Conservation (phyloP, 2,329 filamentous ascomycete genomes). For the Byssoonygena ceratinophila region DNA sequence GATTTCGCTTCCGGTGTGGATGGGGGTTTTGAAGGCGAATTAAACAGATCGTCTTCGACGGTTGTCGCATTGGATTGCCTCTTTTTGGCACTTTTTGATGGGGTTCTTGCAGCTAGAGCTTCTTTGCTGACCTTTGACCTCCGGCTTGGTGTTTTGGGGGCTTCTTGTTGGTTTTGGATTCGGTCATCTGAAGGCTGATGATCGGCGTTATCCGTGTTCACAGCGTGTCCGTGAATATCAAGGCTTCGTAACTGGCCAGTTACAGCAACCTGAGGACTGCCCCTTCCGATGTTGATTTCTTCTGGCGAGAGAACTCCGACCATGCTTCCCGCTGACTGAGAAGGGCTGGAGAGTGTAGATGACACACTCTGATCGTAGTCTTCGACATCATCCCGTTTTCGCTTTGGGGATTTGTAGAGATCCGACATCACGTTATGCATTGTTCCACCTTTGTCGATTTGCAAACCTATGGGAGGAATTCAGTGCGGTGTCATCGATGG, state of each 20-base stretch:
- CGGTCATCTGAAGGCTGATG: not conserved
- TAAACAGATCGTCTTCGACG: not conserved
- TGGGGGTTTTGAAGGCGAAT: not conserved
- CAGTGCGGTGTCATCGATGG: not conserved
- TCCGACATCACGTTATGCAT: not conserved
- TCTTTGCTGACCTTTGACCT: not conserved
- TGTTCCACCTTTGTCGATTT: not conserved
- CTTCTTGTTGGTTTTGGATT: not conserved
- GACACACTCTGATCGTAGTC: conserved; percentile 24
- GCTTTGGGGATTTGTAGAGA: conserved; percentile 26
- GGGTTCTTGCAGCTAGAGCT: not conserved
- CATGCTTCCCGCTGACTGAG: conserved; percentile 24
- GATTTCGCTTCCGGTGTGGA: not conserved
- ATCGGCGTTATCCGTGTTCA: no score
- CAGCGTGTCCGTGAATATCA: conserved; percentile 26
- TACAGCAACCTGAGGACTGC: conserved; percentile 31
- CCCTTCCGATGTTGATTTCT: conserved; percentile 21
- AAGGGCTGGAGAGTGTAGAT: conserved; percentile 27
- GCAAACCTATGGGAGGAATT: not conserved
- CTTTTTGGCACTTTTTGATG: not conserved
- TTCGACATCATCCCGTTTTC: conserved; percentile 28
- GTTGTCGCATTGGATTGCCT: not conserved
- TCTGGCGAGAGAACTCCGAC: conserved; percentile 24
- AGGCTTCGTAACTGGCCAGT: conserved; percentile 33
- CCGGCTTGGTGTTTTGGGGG: not conserved